Conservation (phyloP, 148 eudicot species). For the Vaccinium macrocarpon region DNA sequence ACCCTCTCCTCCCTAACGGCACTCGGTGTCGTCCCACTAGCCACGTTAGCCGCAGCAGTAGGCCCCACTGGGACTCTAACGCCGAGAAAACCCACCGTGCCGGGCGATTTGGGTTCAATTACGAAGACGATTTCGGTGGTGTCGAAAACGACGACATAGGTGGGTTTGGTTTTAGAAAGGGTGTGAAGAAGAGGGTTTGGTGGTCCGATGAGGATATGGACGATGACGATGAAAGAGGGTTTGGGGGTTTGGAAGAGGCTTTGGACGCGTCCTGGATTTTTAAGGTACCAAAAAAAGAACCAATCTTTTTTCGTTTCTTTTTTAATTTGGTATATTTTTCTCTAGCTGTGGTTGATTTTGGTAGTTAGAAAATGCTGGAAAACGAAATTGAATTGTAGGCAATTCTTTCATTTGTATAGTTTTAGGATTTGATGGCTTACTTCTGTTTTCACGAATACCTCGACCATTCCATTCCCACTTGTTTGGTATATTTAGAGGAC, state of each 20-base stretch:
- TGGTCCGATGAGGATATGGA: slow-evolving; percentile 55
- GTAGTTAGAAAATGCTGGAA: neutral
- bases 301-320: too few species aligned
- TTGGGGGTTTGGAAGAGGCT: slow-evolving; percentile 42
- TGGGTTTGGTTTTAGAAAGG: slow-evolving; percentile 22
- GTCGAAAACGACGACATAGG: slow-evolving; percentile 14
- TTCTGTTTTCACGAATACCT: neutral
- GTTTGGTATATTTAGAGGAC: neutral
- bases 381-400: neutral
- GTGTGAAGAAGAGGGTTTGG: slow-evolving; percentile 46
- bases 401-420: neutral
- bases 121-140: neutral
- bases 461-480: neutral
- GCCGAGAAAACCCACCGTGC: slow-evolving; percentile 20
- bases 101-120: slow-evolving; percentile 28
- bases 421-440: neutral
- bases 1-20: neutral
- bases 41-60: neutral
- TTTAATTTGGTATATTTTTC: neutral
- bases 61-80: slow-evolving; percentile 19
- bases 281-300: slow-evolving; percentile 34
- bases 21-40: neutral
- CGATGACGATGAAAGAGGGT: slow-evolving; percentile 30
- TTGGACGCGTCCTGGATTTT: slow-evolving; percentile 38
- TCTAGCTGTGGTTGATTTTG: neutral